Evolutionary conservation across 2,329 filamentous ascomycete genomes (phyloP), one percentile per base, ranked within the genome.

Genomic region (Epichloe baconii): DNA sequence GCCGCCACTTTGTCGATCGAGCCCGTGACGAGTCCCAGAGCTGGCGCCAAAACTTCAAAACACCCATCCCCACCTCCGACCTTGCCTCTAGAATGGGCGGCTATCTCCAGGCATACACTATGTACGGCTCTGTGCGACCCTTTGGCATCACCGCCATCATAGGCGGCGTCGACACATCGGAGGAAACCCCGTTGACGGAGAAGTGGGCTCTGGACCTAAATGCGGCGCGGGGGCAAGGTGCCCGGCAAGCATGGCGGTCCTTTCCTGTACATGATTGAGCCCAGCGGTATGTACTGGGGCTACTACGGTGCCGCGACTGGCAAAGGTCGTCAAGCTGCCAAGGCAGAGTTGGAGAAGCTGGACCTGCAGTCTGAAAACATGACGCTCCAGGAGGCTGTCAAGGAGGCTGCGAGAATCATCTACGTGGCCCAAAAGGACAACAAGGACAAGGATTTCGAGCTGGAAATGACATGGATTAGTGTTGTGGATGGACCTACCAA

Each of bases 381-480:
- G 50, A 86, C 84, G 55, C 75, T 98, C 53, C 75, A 85, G 64
- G 83, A 97, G 64, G 93, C 85, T 48, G 88, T 98, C 64, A 96
- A 95, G 77, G 87, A 97, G 75, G 93, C 93, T 36, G 93, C 93
- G 52, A 78, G 89, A 55, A 98, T 98, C 71, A 97, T 98, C 71
- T 94, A 96, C 68, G 82, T 95, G 54, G 90, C 91, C 47, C 93
- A 98, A 67, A 93, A 97, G 69, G 93, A 98, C 69, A 97, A 91
- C 77, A 97, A 97, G 75, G 93, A 97, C 73, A 98, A 98, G 77
- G 93, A 97, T 58, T 98, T 97, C 64, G 93, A 98, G 80, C 77
- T 98, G 54, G 93, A 98, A 75, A 94, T 98, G 89, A 95, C 88
- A 53, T 98, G 93, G 93, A 87, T 97, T 68, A 96, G 89, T 69